Conservation (phyloP, 768 basidiomycete species). For the Albatrellus ellisii region DNA sequence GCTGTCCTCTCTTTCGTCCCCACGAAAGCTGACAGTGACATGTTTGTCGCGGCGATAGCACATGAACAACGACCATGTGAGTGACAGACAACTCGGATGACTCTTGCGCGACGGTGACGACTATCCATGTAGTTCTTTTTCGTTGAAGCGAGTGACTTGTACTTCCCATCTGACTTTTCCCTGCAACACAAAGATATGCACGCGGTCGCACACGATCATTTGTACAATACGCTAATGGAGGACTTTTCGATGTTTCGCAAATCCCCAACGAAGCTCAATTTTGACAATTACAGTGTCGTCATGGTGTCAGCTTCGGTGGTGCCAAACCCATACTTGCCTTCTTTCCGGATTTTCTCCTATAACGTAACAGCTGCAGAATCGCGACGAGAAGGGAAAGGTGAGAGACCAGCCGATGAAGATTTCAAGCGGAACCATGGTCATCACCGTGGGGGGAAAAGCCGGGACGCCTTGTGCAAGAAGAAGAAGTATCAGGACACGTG, state of each 20-base stretch:
- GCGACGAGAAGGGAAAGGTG: slow-evolving; percentile 2
- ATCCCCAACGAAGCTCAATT: slow-evolving; percentile 31
- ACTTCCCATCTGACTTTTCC: slow-evolving; percentile 7
- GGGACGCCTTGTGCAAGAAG: slow-evolving; percentile 30
- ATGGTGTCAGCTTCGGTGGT: slow-evolving; percentile 76
- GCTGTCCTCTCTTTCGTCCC: slow-evolving; percentile 6
- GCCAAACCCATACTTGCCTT: slow-evolving; percentile 77
- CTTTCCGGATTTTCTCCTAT: slow-evolving; percentile 72
- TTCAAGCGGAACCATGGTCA: slow-evolving; percentile 36
- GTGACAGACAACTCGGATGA: slow-evolving; percentile 1
- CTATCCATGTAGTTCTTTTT: slow-evolving; percentile 19
- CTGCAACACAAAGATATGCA: slow-evolving; percentile 6
- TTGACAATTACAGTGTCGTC: slow-evolving; percentile 60
- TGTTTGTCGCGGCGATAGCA: slow-evolving; percentile 30
- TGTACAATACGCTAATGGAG: slow-evolving; percentile 44
- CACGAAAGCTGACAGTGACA: slow-evolving; percentile 21
- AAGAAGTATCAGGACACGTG: slow-evolving; percentile 44
- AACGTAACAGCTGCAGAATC: slow-evolving; percentile 40
- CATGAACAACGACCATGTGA: slow-evolving; percentile 76
- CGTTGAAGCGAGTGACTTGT: slow-evolving; percentile 20
- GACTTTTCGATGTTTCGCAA: slow-evolving; percentile 57
- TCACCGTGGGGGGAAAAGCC: slow-evolving; percentile 18
- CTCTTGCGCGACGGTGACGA: slow-evolving; percentile 3
- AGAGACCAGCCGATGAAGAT: slow-evolving; percentile 17
- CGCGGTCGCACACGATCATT: slow-evolving; percentile 19